Conservation (phyloP, 176 grass and related monocot genomes). For the Saccharum spontaneum region DNA sequence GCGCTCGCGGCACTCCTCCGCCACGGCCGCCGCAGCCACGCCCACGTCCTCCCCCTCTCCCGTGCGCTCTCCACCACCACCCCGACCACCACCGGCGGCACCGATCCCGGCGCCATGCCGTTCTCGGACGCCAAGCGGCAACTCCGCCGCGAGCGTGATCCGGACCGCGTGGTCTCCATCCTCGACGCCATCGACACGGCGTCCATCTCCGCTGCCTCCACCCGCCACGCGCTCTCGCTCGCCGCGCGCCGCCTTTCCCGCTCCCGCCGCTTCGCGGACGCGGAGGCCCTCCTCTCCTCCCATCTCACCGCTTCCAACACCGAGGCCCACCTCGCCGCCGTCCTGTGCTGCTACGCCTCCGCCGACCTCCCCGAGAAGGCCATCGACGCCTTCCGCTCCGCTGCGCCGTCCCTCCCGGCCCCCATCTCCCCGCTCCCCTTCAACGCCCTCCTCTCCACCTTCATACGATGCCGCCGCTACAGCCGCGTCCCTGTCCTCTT, state of each 20-base stretch:
- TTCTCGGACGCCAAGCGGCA: constrained; percentile 16
- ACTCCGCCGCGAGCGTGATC: constrained; percentile 60
- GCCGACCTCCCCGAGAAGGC: constrained; percentile 61
- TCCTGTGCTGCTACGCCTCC: constrained; percentile 62
- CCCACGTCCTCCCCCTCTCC: not conserved
- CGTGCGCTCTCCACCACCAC: constrained; percentile 35
- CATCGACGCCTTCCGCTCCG: constrained; percentile 46
- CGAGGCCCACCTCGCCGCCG: constrained; percentile 60
- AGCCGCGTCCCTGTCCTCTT: constrained; percentile 53
- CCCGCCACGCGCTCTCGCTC: constrained; percentile 55
- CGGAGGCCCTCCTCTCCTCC: constrained; percentile 57
- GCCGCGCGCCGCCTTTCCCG: constrained; percentile 55
- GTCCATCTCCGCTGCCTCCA: constrained; percentile 45
- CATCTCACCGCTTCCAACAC: constrained; percentile 32
- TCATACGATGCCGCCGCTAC: constrained; percentile 48
- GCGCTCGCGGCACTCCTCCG: constrained; percentile 36
- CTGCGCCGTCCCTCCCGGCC: constrained; percentile 19
- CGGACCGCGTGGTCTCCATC: constrained; percentile 52
- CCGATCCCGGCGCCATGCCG: not conserved
- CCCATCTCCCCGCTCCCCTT: constrained; percentile 51
- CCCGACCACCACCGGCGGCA: not conserved
- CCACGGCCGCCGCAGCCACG: constrained; percentile 31
- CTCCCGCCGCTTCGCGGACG: constrained; percentile 43
- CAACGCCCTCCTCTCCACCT: constrained; percentile 73
- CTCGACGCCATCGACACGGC: constrained; percentile 50